Conservation (phyloP, 2,329 filamentous ascomycete genomes). For the Neopestalotiopsis rosae region DNA sequence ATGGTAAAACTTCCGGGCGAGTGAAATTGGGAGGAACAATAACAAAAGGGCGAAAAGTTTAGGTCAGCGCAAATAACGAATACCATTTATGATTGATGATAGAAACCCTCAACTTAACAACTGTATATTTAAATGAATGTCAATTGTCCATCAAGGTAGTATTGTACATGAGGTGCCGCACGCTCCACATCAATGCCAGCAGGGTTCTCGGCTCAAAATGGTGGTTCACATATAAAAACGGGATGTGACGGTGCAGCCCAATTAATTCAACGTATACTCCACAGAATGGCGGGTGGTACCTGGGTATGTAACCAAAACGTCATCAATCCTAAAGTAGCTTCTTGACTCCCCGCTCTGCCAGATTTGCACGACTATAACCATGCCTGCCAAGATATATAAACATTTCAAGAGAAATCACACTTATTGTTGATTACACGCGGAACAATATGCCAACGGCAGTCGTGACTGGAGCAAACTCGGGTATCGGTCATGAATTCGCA, state of each 20-base stretch:
- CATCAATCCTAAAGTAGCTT: not conserved
- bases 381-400: too few species aligned
- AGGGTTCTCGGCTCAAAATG: not conserved
- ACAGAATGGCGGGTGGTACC: not conserved
- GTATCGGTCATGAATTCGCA: slow-evolving; percentile 43
- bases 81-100: slow-evolving; percentile 3
- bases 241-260: not conserved
- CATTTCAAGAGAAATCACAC: not conserved
- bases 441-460: slow-evolving; percentile 42
- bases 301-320: not conserved
- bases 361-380: not conserved
- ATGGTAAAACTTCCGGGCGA: not conserved
- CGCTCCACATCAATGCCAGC: slow-evolving; percentile 6
- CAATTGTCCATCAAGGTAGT: not conserved
- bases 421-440: too few species aligned
- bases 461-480: slow-evolving; percentile 46
- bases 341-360: not conserved
- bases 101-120: not conserved
- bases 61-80: not conserved
- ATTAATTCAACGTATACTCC: not conserved
- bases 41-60: slow-evolving; percentile 1
- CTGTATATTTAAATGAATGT: not conserved
- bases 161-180: not conserved
- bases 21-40: not conserved
- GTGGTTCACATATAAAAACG: not conserved